Percentiles rank a stretch among this genome's conserved stretches.
phyloP scores from a whole-genome alignment of 2,329 filamentous ascomycete genomes.

The Aspergillus quadrilineatus region DNA sequence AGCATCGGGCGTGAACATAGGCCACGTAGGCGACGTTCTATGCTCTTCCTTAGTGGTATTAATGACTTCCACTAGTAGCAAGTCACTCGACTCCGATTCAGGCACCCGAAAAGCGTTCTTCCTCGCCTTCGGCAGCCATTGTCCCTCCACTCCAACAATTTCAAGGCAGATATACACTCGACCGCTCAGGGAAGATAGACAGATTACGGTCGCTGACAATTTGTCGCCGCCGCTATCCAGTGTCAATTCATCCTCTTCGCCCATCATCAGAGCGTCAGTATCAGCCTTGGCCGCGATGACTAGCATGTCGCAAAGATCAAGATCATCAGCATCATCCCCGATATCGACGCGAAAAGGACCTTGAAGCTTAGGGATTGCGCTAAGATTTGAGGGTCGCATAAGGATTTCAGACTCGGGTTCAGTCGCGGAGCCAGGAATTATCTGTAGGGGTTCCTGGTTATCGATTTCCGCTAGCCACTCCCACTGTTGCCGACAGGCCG shows the following conservation, averaged over 20 bases:
- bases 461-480: conserved; percentile 60
- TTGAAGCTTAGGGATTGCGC: conserved; percentile 60
- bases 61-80: conserved; percentile 47
- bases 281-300: conserved; percentile 56
- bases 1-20: conserved; percentile 57
- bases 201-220: conserved; percentile 58
- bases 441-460: conserved; percentile 51
- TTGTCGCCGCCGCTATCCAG: conserved; percentile 48
- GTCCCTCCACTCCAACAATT: conserved; percentile 60
- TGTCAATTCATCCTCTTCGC: conserved; percentile 49
- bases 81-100: conserved; percentile 42
- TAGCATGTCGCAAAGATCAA: conserved; percentile 61
- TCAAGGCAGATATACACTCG: conserved; percentile 61
- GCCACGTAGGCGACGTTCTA: conserved; percentile 40
- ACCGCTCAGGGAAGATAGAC: conserved; percentile 56
- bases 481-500: conserved; percentile 55
- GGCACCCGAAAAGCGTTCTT: conserved; percentile 44
- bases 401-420: conserved; percentile 54
- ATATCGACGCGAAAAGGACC: conserved; percentile 59
- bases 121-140: conserved; percentile 57
- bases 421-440: conserved; percentile 38
- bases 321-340: conserved; percentile 51
- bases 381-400: conserved; percentile 53
- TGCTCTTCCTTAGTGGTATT: conserved; percentile 38
- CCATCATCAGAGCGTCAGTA: conserved; percentile 52